Conservation (phyloP, 1,139 yeast genomes). For the Hyphopichia wangnamkhiaoensis region DNA sequence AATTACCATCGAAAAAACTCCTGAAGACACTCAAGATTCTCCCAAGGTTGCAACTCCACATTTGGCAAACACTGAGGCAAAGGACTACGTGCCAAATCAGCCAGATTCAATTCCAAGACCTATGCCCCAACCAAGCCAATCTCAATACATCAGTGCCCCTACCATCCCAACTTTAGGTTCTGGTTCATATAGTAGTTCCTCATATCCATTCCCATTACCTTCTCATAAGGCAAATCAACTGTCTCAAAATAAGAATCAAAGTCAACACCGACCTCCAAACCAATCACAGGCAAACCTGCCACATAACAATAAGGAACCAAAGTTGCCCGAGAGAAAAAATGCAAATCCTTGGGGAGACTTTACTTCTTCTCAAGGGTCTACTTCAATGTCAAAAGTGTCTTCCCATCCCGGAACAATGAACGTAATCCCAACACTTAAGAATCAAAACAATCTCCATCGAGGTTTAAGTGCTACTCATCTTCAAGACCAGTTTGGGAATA, state of each 20-base stretch:
- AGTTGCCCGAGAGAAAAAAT: conserved; percentile 9
- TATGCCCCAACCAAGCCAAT: background rate
- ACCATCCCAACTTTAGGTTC: background rate
- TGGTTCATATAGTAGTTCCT: conserved; percentile 2
- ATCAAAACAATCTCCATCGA: background rate
- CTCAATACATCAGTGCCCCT: conserved; percentile 1
- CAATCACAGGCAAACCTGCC: no score
- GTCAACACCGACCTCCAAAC: no score
- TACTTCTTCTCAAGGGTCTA: conserved; percentile 1
- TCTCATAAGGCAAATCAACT: no score
- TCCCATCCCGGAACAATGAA: conserved; percentile 3
- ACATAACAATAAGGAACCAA: conserved; percentile 1
- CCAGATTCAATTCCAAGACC: background rate
- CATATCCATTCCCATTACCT: conserved; percentile 13
- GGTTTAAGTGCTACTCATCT: background rate
- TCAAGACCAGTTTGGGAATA: conserved; percentile 5
- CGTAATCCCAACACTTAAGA: background rate
- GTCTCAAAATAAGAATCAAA: no score
- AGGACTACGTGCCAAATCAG: no score
- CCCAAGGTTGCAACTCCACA: no score
- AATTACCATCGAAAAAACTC: no score
- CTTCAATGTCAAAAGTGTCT: conserved; percentile 2
- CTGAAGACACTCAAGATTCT: no score
- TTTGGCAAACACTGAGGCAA: no score
- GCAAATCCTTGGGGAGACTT: conserved; percentile 32